Evolutionary conservation across 2,329 filamentous ascomycete genomes (phyloP), one percentile per base, ranked within the genome.

Genomic region (Endocalyx cinctus): DNA sequence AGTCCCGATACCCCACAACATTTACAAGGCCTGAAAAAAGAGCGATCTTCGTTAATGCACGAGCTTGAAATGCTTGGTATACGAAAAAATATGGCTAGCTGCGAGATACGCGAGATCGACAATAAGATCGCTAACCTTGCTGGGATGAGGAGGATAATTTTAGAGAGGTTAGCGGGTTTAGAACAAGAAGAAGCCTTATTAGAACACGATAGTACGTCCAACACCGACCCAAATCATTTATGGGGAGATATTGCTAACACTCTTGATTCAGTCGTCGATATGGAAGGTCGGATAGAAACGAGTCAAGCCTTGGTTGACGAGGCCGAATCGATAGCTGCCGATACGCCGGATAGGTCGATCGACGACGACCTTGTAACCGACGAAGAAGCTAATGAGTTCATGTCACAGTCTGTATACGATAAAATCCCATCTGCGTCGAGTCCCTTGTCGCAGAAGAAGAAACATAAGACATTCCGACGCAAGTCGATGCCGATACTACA

Each of bases 371-470:
- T 71, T 6, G 67, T 68, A 16, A 66, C 67, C 22, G 71, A 70
- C 43, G 63, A 67, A 38, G 67, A 70, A 31, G 66, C 72, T 22
- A 63, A 70, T 25, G 73, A 70, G 1, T 98, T 97, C 67, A 97
- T 97, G 92, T 96, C 92, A 4, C 87, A 96, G 59, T 96, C 89
- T 10, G 87, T 98, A 48, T 98, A 97, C 59, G 85, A 94, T 47
- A 96, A 96, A 62, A 67, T 98, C 7, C 87, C 89, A 2, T 63
- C 65, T 8, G 55, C 64, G 17, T 58, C 58, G 15, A 70, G 62
- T 47, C 69, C 72, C 3, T 67, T 74, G 2, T 57, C 70, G 6
- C 72, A 69, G 52, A 46, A 62, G 12, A 71, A 69, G 48, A 71
- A 70, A 46, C 61, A 62, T 27, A 73, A 78, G 57, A 76, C 72